Base-by-base conservation (phyloP, 75 land plant species). In the Selaginella moellendorffii region DNA sequence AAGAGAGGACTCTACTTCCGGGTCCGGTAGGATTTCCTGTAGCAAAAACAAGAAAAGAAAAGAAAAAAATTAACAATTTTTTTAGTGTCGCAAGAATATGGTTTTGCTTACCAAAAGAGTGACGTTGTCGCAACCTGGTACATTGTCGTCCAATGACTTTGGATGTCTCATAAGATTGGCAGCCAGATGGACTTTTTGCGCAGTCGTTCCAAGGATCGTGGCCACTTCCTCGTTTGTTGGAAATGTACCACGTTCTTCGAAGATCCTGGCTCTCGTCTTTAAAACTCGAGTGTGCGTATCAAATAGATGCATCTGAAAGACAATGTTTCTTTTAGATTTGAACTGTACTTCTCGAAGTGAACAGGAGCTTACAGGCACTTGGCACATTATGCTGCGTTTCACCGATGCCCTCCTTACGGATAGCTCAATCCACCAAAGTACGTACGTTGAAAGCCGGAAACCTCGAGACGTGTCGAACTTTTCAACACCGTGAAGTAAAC, bases 391-490 rank as follows among this genome's bases (percentile, higher is more conserved):
- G 14, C 46, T 36, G 10, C 46, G 46, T 36, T 36, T 36, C 14
- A 36, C 46, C 5, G 46, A 36, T 36, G 46, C 46, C 14, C 46
- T 36, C 14, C 46, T 36, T 36, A 36, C 46, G 14, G 46, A 36
- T 5, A 36, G 46, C 46, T 36, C 46, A 36, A 93, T 93, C 98
- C 98, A 88, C 98, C 98, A 93, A 68, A 88, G 87, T 0, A 88
- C 85, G 65, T 93, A 93, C 28, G 98, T 93, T 65, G 98, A 93
- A 25, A 93, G 78, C 70, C 72, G 81, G 71, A 68, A 93, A 10
- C 98, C 98, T 67, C 82, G 88, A 2, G 89, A 79, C 63, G 86
- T 75, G 70, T 93, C 96, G 70, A 88, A 93, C 66, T 88, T 93
- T 74, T 88, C 90, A 31, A 93, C 82, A 1, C 98, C 98, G 54